Conservation (phyloP, 78 protist genomes). For the Polysphondylium violaceum region DNA sequence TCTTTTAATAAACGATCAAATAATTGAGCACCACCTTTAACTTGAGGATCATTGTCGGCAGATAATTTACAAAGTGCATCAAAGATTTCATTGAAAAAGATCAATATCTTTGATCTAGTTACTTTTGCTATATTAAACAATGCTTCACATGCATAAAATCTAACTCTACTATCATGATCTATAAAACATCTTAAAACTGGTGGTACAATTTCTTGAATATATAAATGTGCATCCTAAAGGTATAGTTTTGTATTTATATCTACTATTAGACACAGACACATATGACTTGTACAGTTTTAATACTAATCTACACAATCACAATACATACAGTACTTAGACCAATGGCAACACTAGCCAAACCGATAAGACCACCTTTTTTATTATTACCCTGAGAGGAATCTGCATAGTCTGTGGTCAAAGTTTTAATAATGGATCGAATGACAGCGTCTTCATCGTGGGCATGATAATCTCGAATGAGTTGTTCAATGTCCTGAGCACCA, state of each 20-base stretch:
- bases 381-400: conserved; percentile 74
- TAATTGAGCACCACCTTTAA: conserved; percentile 92
- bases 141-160: conserved; percentile 98
- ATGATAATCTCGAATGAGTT: conserved; percentile 76
- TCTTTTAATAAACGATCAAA: conserved; percentile 95
- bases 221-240: conserved; percentile 33
- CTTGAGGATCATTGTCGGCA: conserved; percentile 93
- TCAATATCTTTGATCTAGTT: conserved; percentile 81
- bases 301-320: not conserved
- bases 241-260: no score
- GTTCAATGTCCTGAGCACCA: conserved; percentile 92
- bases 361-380: conserved; percentile 95
- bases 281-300: not conserved
- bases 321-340: conserved; percentile 85
- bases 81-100: conserved; percentile 91
- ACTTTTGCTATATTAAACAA: conserved; percentile 96
- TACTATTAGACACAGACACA: not conserved
- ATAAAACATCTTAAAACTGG: conserved; percentile 87
- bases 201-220: conserved; percentile 84
- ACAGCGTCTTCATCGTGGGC: conserved; percentile 1
- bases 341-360: conserved; percentile 94
- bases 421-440: conserved; percentile 49
- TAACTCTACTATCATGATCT: conserved; percentile 85
- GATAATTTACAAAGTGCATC: conserved; percentile 93
- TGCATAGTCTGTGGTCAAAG: conserved; percentile 47